phyloP scores from a whole-genome alignment of 2,329 filamentous ascomycete species.

The Colletotrichum neosansevieriae region DNA sequence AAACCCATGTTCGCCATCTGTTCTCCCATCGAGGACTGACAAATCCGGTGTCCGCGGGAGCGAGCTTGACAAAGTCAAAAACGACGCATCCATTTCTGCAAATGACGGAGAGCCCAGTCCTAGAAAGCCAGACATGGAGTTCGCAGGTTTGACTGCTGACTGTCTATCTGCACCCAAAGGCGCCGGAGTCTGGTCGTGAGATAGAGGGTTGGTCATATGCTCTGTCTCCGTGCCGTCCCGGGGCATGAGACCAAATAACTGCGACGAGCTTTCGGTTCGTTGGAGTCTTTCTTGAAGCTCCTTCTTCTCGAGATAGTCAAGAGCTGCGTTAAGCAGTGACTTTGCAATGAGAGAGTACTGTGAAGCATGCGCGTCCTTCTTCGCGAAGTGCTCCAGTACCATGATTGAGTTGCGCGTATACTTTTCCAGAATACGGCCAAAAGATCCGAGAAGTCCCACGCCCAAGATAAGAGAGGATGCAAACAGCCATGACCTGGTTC shows the following conservation, averaged over 20 bases:
- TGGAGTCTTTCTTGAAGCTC: slow-evolving; percentile 60
- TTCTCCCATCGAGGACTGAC: slow-evolving; percentile 52
- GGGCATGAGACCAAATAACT: slow-evolving; percentile 63
- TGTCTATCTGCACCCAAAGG: background rate
- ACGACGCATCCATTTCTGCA: slow-evolving; percentile 53
- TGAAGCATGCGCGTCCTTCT: slow-evolving; percentile 61
- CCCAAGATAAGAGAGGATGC: slow-evolving; percentile 65
- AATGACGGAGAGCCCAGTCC: slow-evolving; percentile 48
- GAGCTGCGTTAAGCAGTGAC: slow-evolving; percentile 59
- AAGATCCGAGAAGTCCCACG: slow-evolving; percentile 63
- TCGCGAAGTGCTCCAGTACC: slow-evolving; percentile 62
- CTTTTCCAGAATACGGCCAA: slow-evolving; percentile 65
- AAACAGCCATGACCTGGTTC: slow-evolving; percentile 65
- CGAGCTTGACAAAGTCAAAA: slow-evolving; percentile 53
- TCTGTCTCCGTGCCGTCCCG: slow-evolving; percentile 41
- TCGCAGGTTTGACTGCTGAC: background rate
- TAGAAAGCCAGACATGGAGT: slow-evolving; percentile 39
- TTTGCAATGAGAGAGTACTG: slow-evolving; percentile 67
- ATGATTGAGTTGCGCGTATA: slow-evolving; percentile 61
- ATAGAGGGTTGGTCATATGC: slow-evolving; percentile 5
- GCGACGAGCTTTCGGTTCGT: slow-evolving; percentile 63
- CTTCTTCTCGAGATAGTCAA: slow-evolving; percentile 60
- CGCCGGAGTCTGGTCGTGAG: slow-evolving; percentile 34
- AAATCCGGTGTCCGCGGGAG: slow-evolving; percentile 57
- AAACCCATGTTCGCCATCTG: slow-evolving; percentile 57